These are phyloP conservation scores for Zopfia rhizophila DNA, from an alignment of 2,329 filamentous ascomycete species.

Conservation along the genomic window DNA sequence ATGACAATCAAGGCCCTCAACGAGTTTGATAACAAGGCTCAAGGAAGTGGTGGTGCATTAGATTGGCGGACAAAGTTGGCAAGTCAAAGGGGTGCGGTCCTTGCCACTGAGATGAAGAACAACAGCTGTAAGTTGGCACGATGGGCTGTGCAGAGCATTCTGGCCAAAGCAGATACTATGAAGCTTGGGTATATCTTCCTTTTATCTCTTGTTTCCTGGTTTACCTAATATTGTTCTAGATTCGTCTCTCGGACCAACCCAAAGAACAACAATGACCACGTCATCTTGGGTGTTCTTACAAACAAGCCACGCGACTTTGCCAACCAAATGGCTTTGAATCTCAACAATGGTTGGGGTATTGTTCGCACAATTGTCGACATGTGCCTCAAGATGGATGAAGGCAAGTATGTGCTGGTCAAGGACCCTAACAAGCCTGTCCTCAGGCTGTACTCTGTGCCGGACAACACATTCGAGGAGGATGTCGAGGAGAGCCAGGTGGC, in stretches of 20 bases:
- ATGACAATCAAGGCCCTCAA: conserved; percentile 95
- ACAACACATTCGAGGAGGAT: conserved; percentile 89
- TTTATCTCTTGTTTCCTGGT: conserved; percentile 15
- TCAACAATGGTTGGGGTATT: conserved; percentile 98
- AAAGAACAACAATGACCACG: conserved; percentile 90
- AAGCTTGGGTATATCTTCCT: conserved; percentile 82
- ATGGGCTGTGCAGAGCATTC: conserved; percentile 97
- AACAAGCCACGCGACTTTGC: conserved; percentile 99
- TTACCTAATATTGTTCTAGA: conserved; percentile 60
- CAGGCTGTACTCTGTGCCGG: conserved; percentile 89
- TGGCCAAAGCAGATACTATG: conserved; percentile 97
- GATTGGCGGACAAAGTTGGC: conserved; percentile 98
- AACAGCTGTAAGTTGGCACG: conserved; percentile 98
- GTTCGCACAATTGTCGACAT: conserved; percentile 98
- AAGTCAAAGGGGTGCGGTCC: conserved; percentile 93
- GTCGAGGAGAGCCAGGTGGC: conserved; percentile 73
- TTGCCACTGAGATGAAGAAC: conserved; percentile 99
- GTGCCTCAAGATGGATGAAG: conserved; percentile 79
- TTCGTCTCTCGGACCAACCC: conserved; percentile 96
- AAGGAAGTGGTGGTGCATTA: conserved; percentile 91
- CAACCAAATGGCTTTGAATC: conserved; percentile 95
- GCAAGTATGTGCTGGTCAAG: conserved; percentile 82
- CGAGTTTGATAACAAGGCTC: conserved; percentile 98
- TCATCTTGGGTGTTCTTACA: conserved; percentile 92
- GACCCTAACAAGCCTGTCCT: conserved; percentile 98